A percentile compares a stretch with the other conserved stretches of the same genome.
These are phyloP conservation scores for Yamadazyma mexicana DNA, from an alignment of 1,139 yeast genomes.

Conservation along the genomic window DNA sequence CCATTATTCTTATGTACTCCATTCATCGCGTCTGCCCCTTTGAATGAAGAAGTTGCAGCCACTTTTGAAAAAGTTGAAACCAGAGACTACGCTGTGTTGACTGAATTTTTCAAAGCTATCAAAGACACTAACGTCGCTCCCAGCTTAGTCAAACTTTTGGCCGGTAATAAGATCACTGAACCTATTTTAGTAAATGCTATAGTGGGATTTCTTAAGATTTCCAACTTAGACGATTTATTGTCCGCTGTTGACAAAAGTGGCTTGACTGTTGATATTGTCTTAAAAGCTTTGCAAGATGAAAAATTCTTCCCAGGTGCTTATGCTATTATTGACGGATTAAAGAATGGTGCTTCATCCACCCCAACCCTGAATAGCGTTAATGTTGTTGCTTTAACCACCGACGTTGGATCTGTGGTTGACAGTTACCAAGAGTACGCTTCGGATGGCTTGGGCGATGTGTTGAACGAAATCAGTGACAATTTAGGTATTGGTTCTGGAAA, in stretches of 20 bases:
- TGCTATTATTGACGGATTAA: slow-evolving; percentile 19
- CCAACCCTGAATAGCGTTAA: slow-evolving; percentile 14
- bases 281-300: slow-evolving; percentile 27
- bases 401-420: slow-evolving; percentile 11
- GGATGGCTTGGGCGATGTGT: slow-evolving; percentile 14
- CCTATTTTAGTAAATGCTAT: slow-evolving; percentile 23
- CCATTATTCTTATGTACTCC: slow-evolving; percentile 1
- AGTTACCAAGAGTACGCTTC: slow-evolving; percentile 8
- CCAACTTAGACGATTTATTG: slow-evolving; percentile 26
- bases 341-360: slow-evolving; percentile 17
- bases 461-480: slow-evolving; percentile 10
- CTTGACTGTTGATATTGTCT: slow-evolving; percentile 25
- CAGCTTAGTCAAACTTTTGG: slow-evolving; percentile 22
- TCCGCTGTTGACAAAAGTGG: slow-evolving; percentile 31
- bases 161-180: slow-evolving; percentile 17
- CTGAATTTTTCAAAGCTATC: slow-evolving; percentile 22
- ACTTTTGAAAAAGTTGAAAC: slow-evolving; percentile 2
- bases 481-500: slow-evolving; percentile 16
- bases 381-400: slow-evolving; percentile 15
- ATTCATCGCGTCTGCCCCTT: slow-evolving; percentile 1
- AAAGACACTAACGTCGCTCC: slow-evolving; percentile 25
- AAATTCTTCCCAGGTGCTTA: slow-evolving; percentile 27
- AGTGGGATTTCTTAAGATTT: slow-evolving; percentile 25
- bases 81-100: slow-evolving; percentile 18
- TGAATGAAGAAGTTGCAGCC: slow-evolving; percentile 1